A percentile compares a stretch with the other conserved stretches of the same genome.
These are phyloP conservation scores for Mallotus japonicus DNA, from an alignment of 441 rosid species.

Conservation along the genomic window DNA sequence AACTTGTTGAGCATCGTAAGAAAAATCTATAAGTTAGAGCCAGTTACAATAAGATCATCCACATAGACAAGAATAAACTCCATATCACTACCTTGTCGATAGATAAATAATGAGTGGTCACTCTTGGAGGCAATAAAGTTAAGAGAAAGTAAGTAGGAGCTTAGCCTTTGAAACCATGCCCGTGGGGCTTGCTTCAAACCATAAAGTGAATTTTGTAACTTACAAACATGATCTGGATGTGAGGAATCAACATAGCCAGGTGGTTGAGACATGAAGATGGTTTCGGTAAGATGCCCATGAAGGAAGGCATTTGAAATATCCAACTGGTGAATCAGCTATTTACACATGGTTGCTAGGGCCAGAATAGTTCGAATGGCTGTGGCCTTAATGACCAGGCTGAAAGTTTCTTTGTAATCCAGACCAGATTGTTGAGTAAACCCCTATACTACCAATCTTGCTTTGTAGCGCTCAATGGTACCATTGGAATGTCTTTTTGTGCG, in stretches of 20 bases:
- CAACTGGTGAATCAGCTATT: background rate
- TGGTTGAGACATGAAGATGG: background rate
- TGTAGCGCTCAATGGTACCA: background rate
- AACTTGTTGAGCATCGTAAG: no score
- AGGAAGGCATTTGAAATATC: background rate
- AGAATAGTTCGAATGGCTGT: background rate
- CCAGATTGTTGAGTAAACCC: background rate
- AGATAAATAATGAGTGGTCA: no score
- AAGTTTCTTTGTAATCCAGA: background rate
- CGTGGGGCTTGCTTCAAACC: no score
- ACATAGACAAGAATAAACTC: background rate
- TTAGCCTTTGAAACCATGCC: background rate
- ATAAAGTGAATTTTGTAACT: no score
- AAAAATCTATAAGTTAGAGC: no score
- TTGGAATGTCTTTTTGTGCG: no score
- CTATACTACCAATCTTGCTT: background rate
- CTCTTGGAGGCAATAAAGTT: background rate
- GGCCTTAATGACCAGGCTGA: background rate
- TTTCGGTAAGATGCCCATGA: background rate
- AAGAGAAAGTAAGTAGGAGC: background rate
- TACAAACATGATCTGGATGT: background rate
- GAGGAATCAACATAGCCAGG: background rate
- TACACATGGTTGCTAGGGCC: no score
- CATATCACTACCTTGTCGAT: no score
- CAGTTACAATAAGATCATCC: no score